Evolutionary conservation across 2,329 filamentous ascomycete species (phyloP), one percentile per base, ranked within the genome.

Genomic region (Ophiostoma himal-ulmi): DNA sequence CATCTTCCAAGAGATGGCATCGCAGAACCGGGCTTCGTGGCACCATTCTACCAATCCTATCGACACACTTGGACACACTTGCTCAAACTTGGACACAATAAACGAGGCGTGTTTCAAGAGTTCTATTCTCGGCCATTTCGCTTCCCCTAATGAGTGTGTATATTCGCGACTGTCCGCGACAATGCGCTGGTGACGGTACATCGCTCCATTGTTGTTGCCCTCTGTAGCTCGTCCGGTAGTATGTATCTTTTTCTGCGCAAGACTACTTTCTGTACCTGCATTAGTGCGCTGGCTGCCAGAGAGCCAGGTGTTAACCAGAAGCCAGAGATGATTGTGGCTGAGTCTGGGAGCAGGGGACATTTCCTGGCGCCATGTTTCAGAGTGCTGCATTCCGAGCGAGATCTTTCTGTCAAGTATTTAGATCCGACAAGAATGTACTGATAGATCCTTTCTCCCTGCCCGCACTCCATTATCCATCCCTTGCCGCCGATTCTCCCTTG

Each of bases 321-420:
- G 4, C 17, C 14, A 48, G 11, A 48, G 14, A 20, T 10, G n/a
- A 65, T 14, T 41, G 62, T 65, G 62, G 62, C 62, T 65, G 62
- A 65, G 62, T 39, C 62, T 57, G n/a, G 11, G 41, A n/a, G 20
- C 62, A n/a, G 36, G 36, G 62, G 34, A n/a, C 34, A n/a, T 13
- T 37, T 37, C 8, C 11, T n/a, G 41, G 13, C 64, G 67, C 57
- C 67, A 69, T 68, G 70, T 70, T 70, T 69, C 70, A 70, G 67
- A 69, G 22, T 67, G 67, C 67, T 70, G n/a, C 70, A 13, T 70
- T 68, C 67, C 57, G 67, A 30, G n/a, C 60, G 17, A 41, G 60
- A 70, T 68, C 70, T 37, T 65, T 44, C 13, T 57, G 34, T 44
- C 39, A 39, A 22, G 30, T 30, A 30, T 30, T 30, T 66, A 37